These are phyloP conservation scores for Linnemannia hyalina DNA, from an alignment of 192 early-diverging fungal species.

Conservation along the genomic window DNA sequence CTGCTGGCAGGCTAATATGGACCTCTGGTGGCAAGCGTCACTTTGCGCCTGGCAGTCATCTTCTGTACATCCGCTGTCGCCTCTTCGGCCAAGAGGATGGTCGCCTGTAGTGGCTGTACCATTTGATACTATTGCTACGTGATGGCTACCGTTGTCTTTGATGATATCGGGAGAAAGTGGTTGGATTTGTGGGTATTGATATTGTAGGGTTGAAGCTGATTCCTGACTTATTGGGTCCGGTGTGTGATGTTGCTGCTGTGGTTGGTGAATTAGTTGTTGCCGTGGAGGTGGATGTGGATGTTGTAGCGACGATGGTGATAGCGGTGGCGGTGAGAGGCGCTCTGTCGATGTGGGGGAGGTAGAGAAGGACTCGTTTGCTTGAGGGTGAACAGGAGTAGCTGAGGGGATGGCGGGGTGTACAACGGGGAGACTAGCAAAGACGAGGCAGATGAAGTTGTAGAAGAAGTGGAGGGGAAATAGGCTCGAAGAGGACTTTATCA, in stretches of 20 bases:
- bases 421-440: neutral
- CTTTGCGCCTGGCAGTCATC: neutral
- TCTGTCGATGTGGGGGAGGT: neutral
- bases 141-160: too few species aligned
- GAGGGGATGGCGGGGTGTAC: neutral
- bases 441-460: neutral
- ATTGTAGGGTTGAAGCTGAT: neutral
- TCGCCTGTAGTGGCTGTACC: neutral
- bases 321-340: neutral
- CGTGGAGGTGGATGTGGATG: neutral
- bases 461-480: neutral
- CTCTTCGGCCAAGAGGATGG: neutral
- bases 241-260: neutral
- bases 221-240: neutral
- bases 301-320: neutral
- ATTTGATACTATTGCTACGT: neutral
- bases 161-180: too few species aligned
- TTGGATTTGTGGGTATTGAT: neutral
- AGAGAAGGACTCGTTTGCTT: neutral
- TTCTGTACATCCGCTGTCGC: neutral
- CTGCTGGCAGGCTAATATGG: conserved; percentile 3
- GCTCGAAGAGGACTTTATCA: neutral
- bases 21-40: neutral
- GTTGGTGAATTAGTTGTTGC: neutral
- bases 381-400: neutral